Conservation (phyloP, 345 rosid genomes). For the Psidium friedrichsthalianum region DNA sequence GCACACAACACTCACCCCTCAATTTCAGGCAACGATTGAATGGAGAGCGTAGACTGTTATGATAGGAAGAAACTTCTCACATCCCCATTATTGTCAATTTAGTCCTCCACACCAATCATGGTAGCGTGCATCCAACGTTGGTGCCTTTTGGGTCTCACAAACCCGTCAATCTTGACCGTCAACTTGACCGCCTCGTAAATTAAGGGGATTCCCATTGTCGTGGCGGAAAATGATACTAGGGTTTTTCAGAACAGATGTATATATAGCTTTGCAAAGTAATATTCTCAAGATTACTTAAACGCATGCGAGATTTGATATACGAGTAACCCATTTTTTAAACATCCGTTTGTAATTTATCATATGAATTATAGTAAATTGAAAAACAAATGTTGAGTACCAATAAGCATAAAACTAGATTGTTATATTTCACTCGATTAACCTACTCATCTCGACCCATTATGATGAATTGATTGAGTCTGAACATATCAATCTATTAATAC, state of each 20-base stretch:
- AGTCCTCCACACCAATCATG: conserved; percentile 7
- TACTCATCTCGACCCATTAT: not conserved
- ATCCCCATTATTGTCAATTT: not conserved
- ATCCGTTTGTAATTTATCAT: not conserved
- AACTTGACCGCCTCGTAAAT: not conserved
- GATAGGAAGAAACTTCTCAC: not conserved
- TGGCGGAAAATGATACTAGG: not conserved
- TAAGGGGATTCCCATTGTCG: not conserved
- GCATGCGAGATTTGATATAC: not conserved
- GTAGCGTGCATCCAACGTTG: conserved; percentile 8
- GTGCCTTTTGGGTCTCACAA: not conserved
- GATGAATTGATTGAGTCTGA: not conserved
- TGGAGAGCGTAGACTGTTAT: not conserved
- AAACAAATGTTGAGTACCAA: not conserved
- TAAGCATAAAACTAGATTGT: not conserved
- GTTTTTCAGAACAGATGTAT: not conserved
- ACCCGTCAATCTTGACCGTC: conserved; percentile 7
- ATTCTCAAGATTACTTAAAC: not conserved
- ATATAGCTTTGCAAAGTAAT: not conserved
- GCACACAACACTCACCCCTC: not conserved
- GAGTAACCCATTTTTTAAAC: not conserved
- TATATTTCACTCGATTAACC: not conserved
- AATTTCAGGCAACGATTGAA: conserved; percentile 9
- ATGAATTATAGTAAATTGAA: not conserved
- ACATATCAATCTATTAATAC: not conserved